Evolutionary conservation across 2,329 filamentous ascomycete genomes (phyloP).

Genomic region (Colletotrichum lini): DNA sequence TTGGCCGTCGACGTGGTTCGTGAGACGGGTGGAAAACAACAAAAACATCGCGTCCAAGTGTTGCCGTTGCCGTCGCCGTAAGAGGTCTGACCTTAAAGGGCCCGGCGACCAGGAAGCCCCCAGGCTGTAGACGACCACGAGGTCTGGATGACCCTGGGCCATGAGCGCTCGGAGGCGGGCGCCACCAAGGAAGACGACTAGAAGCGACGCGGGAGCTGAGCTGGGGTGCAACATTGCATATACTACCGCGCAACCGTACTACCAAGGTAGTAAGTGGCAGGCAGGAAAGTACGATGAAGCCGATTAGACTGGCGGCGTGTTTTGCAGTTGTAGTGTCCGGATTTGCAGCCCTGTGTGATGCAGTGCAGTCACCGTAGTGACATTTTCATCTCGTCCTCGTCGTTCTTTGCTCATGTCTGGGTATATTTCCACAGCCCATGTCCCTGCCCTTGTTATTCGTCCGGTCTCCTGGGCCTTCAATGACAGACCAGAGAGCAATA

Average conservation of each 20-base stretch:
- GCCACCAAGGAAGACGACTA: slow-evolving; percentile 19
- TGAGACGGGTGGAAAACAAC: slow-evolving; percentile 2
- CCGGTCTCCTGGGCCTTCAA: slow-evolving; percentile 17
- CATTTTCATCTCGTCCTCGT: not conserved
- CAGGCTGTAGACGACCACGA: not conserved
- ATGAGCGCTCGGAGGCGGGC: not conserved
- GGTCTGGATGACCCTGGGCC: slow-evolving; percentile 12
- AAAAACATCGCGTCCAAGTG: slow-evolving; percentile 17
- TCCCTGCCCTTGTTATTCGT: not conserved
- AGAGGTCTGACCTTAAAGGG: slow-evolving; percentile 9
- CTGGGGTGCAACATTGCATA: not conserved
- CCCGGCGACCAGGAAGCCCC: slow-evolving; percentile 11
- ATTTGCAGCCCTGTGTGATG: not conserved
- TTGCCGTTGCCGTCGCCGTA: slow-evolving; percentile 10
- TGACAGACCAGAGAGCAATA: not conserved
- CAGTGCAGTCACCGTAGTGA: no score
- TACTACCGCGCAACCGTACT: no score
- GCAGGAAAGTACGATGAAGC: no score
- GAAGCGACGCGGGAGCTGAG: slow-evolving; percentile 11
- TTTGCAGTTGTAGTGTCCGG: not conserved
- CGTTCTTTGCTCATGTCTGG: not conserved
- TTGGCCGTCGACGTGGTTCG: slow-evolving; percentile 1
- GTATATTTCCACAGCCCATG: not conserved
- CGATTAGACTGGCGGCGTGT: no score
- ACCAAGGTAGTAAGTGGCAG: not conserved